These are phyloP conservation scores for Aspergillus calidoustus DNA, from an alignment of 2,329 filamentous ascomycete species.

Conservation along the genomic window DNA sequence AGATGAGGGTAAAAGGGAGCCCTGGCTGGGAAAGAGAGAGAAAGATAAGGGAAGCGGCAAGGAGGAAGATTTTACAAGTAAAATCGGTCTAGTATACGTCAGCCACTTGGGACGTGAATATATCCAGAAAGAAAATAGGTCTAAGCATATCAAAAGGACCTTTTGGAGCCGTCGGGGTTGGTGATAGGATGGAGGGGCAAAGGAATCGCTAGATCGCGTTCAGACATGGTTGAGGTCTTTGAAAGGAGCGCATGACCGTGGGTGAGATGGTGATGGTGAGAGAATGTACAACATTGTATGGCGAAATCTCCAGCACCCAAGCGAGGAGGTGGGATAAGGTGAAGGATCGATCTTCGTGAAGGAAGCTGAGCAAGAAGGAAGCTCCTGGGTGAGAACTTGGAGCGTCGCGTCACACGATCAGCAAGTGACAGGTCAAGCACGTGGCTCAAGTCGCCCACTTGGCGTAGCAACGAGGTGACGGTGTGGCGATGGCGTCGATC, in stretches of 20 bases:
- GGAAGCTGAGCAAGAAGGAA: neutral
- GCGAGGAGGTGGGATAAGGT: neutral
- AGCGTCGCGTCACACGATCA: slow-evolving; percentile 9
- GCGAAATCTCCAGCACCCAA: neutral
- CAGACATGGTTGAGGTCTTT: neutral
- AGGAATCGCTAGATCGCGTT: slow-evolving; percentile 17
- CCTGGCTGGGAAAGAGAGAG: slow-evolving; percentile 8
- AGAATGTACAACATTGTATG: neutral
- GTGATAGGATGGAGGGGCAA: slow-evolving; percentile 16
- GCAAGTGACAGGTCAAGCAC: slow-evolving; percentile 1
- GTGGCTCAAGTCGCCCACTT: slow-evolving; percentile 5
- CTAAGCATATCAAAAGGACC: slow-evolving; percentile 9
- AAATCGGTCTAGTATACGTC: slow-evolving; percentile 22
- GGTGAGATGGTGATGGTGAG: neutral
- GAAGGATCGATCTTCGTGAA: neutral
- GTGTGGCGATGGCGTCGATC: slow-evolving; percentile 6
- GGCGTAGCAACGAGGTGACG: neutral
- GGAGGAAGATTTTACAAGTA: slow-evolving; percentile 21
- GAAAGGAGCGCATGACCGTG: neutral
- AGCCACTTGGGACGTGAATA: slow-evolving; percentile 10
- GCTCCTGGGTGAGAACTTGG: neutral
- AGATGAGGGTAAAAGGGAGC: neutral
- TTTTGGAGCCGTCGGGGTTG: slow-evolving; percentile 15
- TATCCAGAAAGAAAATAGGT: slow-evolving; percentile 15
- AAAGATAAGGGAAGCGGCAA: slow-evolving; percentile 8